These are phyloP conservation scores for Starmerella stellata DNA, from an alignment of 805 yeast genomes.

Conservation along the genomic window DNA sequence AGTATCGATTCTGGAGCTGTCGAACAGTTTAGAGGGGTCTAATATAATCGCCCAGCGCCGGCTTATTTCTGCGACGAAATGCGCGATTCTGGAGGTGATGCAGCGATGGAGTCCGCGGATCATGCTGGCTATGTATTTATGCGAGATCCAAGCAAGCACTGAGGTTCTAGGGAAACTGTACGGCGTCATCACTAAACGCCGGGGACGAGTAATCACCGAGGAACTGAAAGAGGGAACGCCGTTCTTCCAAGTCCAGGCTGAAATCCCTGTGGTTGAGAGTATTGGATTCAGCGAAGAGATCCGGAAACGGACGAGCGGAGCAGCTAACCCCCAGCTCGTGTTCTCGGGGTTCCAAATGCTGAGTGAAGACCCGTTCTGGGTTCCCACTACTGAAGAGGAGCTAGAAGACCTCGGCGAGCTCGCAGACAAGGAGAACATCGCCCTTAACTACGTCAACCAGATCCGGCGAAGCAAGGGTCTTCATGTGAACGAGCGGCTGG, in stretches of 20 bases:
- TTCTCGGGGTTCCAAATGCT: conserved; percentile 75
- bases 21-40: conserved; percentile 7
- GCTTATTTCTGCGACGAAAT: conserved; percentile 53
- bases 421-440: conserved; percentile 83
- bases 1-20: conserved; percentile 12
- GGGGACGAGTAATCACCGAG: conserved; percentile 71
- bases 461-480: conserved; percentile 78
- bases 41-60: conserved; percentile 33
- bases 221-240: conserved; percentile 98
- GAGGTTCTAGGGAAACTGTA: conserved; percentile 92
- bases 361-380: conserved; percentile 96
- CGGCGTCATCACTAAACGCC: conserved; percentile 76
- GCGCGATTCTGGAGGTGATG: conserved; percentile 50
- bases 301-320: conserved; percentile 83
- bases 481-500: conserved; percentile 74
- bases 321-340: conserved; percentile 88
- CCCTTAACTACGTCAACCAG: conserved; percentile 65
- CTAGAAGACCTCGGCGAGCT: conserved; percentile 80
- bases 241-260: conserved; percentile 69
- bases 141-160: conserved; percentile 88
- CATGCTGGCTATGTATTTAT: conserved; percentile 78
- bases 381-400: conserved; percentile 93
- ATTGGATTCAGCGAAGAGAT: conserved; percentile 94
- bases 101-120: conserved; percentile 75
- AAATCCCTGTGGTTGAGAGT: conserved; percentile 84